Evolutionary conservation across 2,329 filamentous ascomycete species (phyloP).

Genomic region (Dendrostoma leiphaemia): DNA sequence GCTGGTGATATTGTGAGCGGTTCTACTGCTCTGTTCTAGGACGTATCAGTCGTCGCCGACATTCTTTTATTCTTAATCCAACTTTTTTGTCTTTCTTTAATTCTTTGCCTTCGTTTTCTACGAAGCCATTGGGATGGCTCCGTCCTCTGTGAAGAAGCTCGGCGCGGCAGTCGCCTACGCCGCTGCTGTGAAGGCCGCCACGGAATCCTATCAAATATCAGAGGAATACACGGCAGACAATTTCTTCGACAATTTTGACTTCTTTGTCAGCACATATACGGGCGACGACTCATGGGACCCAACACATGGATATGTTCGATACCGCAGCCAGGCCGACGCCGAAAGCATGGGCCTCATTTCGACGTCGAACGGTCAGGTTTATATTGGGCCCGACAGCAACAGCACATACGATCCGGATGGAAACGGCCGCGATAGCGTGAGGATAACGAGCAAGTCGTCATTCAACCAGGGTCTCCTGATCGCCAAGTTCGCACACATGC

Average conservation of each 20-base stretch:
- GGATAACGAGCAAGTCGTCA: constrained; percentile 8
- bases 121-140: constrained; percentile 6
- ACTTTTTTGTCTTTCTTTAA: constrained; percentile 4
- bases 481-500: constrained; percentile 13
- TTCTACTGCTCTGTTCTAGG: constrained; percentile 11
- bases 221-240: constrained; percentile 28
- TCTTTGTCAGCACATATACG: constrained; percentile 23
- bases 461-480: constrained; percentile 14
- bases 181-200: constrained; percentile 7
- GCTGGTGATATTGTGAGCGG: not conserved
- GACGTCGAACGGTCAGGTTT: constrained; percentile 21
- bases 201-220: constrained; percentile 5
- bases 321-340: constrained; percentile 35
- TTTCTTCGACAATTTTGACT: constrained; percentile 48
- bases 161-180: constrained; percentile 14
- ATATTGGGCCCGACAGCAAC: constrained; percentile 6
- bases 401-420: not conserved
- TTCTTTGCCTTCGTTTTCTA: not conserved
- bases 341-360: constrained; percentile 32
- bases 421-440: constrained; percentile 8
- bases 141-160: constrained; percentile 13
- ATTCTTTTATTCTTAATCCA: constrained; percentile 9
- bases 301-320: constrained; percentile 65
- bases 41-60: constrained; percentile 11
- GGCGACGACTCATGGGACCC: constrained; percentile 44